Conservation (phyloP, 1,284 basidiomycete genomes). For the Athelia sp. region DNA sequence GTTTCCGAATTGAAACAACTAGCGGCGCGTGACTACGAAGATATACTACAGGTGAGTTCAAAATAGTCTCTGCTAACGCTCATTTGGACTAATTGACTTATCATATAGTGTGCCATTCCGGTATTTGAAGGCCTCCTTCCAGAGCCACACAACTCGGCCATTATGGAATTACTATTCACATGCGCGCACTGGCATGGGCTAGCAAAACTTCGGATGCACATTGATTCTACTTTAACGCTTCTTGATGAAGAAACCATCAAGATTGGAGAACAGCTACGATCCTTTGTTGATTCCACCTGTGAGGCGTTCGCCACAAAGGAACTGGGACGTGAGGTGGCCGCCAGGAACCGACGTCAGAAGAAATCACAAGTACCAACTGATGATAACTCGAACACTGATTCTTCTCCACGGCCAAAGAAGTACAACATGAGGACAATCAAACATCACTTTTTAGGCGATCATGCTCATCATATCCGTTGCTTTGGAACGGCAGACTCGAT, state of each 20-base stretch:
- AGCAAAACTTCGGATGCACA: constrained; percentile 32
- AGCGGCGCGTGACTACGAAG: not conserved
- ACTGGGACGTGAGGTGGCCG: constrained; percentile 20
- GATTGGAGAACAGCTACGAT: constrained; percentile 17
- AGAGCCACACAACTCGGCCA: constrained; percentile 2
- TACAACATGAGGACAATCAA: constrained; percentile 28
- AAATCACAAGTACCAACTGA: not conserved
- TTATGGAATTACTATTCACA: constrained; percentile 8
- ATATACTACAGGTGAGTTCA: not conserved
- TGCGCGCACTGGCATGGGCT: constrained; percentile 26
- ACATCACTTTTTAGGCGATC: constrained; percentile 30
- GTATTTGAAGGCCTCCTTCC: constrained; percentile 17
- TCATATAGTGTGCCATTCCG: constrained; percentile 5
- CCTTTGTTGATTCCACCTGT: constrained; percentile 19
- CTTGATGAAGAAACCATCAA: constrained; percentile 17
- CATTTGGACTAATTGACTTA: too few species aligned
- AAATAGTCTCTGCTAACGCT: not conserved
- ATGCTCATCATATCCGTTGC: constrained; percentile 19
- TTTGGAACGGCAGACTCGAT: constrained; percentile 27
- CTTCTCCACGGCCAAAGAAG: not conserved
- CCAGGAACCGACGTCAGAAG: constrained; percentile 13
- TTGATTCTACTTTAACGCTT: constrained; percentile 17
- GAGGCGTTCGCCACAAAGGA: constrained; percentile 19
- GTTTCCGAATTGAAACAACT: constrained; percentile 3
- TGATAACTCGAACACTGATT: not conserved